These are phyloP conservation scores for Hordeum pubiflorum DNA, from an alignment of 202 grass and related monocot species.

Conservation along the genomic window DNA sequence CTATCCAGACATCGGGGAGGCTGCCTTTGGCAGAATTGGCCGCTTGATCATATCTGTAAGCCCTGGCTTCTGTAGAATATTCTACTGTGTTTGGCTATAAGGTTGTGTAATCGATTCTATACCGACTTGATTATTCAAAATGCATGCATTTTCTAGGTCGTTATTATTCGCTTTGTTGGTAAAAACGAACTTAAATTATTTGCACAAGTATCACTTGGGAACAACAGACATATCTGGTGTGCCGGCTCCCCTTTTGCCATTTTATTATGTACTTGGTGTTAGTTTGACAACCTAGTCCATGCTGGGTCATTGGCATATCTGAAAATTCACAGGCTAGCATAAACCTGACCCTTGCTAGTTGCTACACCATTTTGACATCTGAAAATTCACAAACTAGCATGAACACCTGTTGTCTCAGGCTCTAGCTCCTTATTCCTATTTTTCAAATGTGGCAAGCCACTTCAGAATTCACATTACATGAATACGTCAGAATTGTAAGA, in stretches of 20 bases:
- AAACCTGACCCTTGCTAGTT: not conserved
- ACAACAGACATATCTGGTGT: not conserved
- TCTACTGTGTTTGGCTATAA: not conserved
- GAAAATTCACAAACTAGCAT: not conserved
- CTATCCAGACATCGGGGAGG: slow-evolving; percentile 94
- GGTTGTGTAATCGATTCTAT: not conserved
- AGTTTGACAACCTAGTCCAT: not conserved
- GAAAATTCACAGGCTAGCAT: not conserved
- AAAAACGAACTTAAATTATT: not conserved
- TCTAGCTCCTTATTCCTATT: not conserved
- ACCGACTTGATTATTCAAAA: not conserved
- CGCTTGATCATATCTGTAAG: slow-evolving; percentile 79
- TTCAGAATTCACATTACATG: not conserved
- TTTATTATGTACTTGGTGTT: not conserved
- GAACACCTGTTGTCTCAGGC: not conserved
- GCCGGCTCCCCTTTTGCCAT: not conserved
- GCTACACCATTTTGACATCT: not conserved
- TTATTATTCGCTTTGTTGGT: not conserved
- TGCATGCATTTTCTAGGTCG: not conserved
- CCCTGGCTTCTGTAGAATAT: slow-evolving; percentile 13
- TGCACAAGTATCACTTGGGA: not conserved
- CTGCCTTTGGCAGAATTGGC: slow-evolving; percentile 82
- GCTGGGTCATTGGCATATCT: not conserved
- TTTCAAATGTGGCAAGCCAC: not conserved
- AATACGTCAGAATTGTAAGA: not conserved